Conservation (phyloP, 2,329 filamentous ascomycete species). For the Whalleya microplaca region DNA sequence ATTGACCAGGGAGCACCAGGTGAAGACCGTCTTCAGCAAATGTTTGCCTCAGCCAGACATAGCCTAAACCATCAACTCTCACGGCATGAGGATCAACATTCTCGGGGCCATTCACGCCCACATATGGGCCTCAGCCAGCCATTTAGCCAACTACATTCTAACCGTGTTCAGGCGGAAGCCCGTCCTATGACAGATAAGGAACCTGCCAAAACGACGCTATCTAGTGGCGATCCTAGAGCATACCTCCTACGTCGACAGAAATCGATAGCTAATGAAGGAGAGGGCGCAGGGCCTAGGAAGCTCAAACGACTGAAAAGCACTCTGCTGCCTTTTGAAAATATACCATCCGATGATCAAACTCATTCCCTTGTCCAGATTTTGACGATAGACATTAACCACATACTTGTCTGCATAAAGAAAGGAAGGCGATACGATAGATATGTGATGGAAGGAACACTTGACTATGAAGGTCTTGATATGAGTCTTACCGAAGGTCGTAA, state of each 20-base stretch:
- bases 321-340: slow-evolving; percentile 36
- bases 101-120: not conserved
- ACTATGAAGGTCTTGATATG: slow-evolving; percentile 34
- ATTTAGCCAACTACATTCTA: slow-evolving; percentile 12
- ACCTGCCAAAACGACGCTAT: slow-evolving; percentile 33
- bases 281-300: slow-evolving; percentile 22
- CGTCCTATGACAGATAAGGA: slow-evolving; percentile 20
- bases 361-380: slow-evolving; percentile 20
- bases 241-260: slow-evolving; percentile 40
- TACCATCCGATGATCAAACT: slow-evolving; percentile 23
- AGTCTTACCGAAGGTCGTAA: slow-evolving; percentile 25
- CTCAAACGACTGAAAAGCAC: slow-evolving; percentile 34
- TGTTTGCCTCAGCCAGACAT: slow-evolving; percentile 17
- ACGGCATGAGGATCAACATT: slow-evolving; percentile 4
- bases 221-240: slow-evolving; percentile 35
- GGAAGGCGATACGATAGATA: slow-evolving; percentile 32
- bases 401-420: slow-evolving; percentile 15
- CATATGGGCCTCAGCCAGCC: not conserved
- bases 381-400: slow-evolving; percentile 5
- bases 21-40: slow-evolving; percentile 5
- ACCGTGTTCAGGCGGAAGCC: slow-evolving; percentile 3
- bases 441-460: slow-evolving; percentile 24
- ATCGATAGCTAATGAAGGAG: slow-evolving; percentile 28
- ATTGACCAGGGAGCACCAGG: not conserved
- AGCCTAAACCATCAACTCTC: slow-evolving; percentile 25